phyloP scores from a whole-genome alignment of 78 protist species.

The Reticulomyxa filosa region DNA sequence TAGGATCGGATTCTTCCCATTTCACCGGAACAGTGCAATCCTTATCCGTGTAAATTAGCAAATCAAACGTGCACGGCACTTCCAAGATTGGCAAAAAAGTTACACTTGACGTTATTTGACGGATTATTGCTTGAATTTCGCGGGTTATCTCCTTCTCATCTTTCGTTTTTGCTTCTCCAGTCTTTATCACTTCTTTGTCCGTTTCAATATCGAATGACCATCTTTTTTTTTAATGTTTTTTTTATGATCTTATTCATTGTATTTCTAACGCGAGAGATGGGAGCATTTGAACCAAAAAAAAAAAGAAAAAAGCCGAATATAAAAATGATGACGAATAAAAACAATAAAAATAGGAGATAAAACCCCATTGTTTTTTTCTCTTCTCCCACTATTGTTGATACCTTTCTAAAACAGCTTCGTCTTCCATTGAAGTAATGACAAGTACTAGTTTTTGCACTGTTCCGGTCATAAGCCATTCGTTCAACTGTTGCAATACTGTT shows the following conservation, averaged over 20 bases:
- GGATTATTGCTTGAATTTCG: conserved; percentile 83
- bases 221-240: too few relatives aligned
- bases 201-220: conserved; percentile 86
- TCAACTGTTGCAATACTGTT: conserved; percentile 50
- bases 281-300: too few relatives aligned
- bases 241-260: too few relatives aligned
- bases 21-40: conserved; percentile 25
- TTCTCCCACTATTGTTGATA: too few relatives aligned
- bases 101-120: conserved; percentile 85
- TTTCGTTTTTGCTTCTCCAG: conserved; percentile 7
- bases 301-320: too few relatives aligned
- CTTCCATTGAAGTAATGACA: conserved; percentile 50
- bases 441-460: conserved; percentile 75
- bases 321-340: too few relatives aligned
- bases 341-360: too few relatives aligned
- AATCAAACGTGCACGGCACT: conserved; percentile 71
- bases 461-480: conserved; percentile 62
- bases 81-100: conserved; percentile 80
- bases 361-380: too few relatives aligned
- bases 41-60: conserved; percentile 73
- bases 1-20: conserved; percentile 89
- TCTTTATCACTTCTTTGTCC: conserved; percentile 10
- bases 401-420: conserved; percentile 64
- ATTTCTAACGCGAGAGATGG: too few relatives aligned
- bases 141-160: conserved; percentile 46